Evolutionary conservation across 2,329 filamentous ascomycete genomes (phyloP).

Genomic region (Neospermospora avenae): DNA sequence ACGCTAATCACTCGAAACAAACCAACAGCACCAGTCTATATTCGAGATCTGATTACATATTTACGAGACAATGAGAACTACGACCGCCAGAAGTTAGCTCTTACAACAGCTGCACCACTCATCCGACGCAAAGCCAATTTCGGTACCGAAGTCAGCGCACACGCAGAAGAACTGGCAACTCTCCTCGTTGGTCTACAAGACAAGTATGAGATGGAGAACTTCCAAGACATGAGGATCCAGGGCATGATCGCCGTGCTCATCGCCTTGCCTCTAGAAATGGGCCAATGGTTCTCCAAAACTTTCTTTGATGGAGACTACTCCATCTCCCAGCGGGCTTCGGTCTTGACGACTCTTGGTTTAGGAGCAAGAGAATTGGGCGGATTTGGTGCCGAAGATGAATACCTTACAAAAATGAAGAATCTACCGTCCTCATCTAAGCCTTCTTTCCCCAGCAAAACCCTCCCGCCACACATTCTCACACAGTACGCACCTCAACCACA

Average conservation of each 20-base stretch:
- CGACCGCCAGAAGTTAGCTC: conserved; percentile 76
- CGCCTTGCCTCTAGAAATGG: conserved; percentile 73
- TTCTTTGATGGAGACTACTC: conserved; percentile 95
- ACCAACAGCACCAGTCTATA: conserved; percentile 80
- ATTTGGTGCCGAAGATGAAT: conserved; percentile 47
- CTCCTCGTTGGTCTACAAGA: conserved; percentile 79
- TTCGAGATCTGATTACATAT: conserved; percentile 76
- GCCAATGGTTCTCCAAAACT: conserved; percentile 75
- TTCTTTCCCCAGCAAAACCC: conserved; percentile 75
- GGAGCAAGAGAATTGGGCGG: conserved; percentile 83
- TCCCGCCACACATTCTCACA: conserved; percentile 71
- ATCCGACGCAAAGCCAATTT: conserved; percentile 88
- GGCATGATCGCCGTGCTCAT: conserved; percentile 79
- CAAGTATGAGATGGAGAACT: conserved; percentile 76
- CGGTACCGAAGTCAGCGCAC: conserved; percentile 81
- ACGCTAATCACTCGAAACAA: conserved; percentile 83
- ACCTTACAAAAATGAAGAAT: conserved; percentile 34
- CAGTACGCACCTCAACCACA: conserved; percentile 54
- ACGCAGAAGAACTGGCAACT: conserved; percentile 75
- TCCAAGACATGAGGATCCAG: conserved; percentile 72
- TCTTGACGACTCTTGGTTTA: conserved; percentile 79
- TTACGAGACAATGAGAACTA: conserved; percentile 79
- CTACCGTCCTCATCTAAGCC: conserved; percentile 23
- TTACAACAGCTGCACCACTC: conserved; percentile 71
- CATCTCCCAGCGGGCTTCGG: conserved; percentile 73